A percentile compares a stretch with the other conserved stretches of the same genome.
phyloP scores from a whole-genome alignment of 768 basidiomycete species.

The Trametes gibbosa region DNA sequence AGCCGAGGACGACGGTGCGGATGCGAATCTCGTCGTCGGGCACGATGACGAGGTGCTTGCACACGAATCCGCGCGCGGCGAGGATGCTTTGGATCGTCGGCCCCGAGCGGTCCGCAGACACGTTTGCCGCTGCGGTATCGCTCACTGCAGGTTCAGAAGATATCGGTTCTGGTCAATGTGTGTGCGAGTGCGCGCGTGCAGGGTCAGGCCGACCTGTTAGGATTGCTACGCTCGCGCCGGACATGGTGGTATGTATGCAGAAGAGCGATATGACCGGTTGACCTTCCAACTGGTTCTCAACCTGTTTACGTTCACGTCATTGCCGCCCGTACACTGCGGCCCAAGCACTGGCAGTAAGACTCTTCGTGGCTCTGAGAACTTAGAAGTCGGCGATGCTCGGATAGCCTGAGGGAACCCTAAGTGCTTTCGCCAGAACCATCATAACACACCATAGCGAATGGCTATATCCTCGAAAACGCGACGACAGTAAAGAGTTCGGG shows the following conservation, averaged over 20 bases:
- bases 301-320: background rate
- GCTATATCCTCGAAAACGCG: too few species aligned
- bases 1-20: conserved; percentile 42
- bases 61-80: conserved; percentile 35
- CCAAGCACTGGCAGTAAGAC: background rate
- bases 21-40: conserved; percentile 64
- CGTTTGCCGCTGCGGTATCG: conserved; percentile 58
- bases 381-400: background rate
- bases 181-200: background rate
- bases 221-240: conserved; percentile 26
- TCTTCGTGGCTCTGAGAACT: background rate
- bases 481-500: too few species aligned
- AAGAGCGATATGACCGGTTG: background rate
- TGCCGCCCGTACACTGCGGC: too few species aligned
- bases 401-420: too few species aligned
- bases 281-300: background rate
- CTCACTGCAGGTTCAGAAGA: conserved; percentile 48
- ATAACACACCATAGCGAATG: too few species aligned
- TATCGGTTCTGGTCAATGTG: background rate
- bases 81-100: conserved; percentile 58
- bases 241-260: conserved; percentile 12
- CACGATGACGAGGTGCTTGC: conserved; percentile 42
- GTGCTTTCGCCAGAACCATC: too few species aligned
- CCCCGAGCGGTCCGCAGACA: conserved; percentile 60
- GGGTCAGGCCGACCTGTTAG: conserved; percentile 27